Conservation (phyloP, 2,329 filamentous ascomycete species). For the Aspergillus fumigatus region DNA sequence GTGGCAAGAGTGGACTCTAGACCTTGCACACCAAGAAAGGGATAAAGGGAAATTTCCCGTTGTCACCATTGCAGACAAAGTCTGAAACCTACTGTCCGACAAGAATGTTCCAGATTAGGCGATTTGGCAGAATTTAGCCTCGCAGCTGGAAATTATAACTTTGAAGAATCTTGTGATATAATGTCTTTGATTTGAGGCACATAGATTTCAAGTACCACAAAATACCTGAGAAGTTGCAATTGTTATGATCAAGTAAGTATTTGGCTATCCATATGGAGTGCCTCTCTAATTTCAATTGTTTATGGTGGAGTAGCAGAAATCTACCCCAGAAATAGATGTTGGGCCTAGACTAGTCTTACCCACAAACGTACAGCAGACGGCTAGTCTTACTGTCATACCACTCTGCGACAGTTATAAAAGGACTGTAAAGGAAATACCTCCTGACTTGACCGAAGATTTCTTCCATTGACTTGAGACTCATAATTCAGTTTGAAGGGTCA, state of each 20-base stretch:
- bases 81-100: background rate
- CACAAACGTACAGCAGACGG: background rate
- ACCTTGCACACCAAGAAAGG: background rate
- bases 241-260: too few species aligned
- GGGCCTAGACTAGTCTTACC: background rate
- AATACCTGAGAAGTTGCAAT: too few species aligned
- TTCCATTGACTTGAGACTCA: background rate
- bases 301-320: background rate
- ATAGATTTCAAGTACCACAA: too few species aligned
- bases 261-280: too few species aligned
- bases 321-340: background rate
- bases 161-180: background rate
- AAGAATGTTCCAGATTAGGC: background rate
- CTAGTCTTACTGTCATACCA: background rate
- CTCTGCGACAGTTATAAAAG: background rate
- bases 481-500: background rate
- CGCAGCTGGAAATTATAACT: background rate
- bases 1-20: background rate
- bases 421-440: background rate
- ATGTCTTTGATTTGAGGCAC: background rate
- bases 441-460: background rate
- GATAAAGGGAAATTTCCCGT: background rate
- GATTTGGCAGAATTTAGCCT: background rate
- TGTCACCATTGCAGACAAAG: background rate
- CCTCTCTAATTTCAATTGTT: background rate